phyloP scores from a whole-genome alignment of 2,329 filamentous ascomycete genomes.

The Pseudocercospora musae region DNA sequence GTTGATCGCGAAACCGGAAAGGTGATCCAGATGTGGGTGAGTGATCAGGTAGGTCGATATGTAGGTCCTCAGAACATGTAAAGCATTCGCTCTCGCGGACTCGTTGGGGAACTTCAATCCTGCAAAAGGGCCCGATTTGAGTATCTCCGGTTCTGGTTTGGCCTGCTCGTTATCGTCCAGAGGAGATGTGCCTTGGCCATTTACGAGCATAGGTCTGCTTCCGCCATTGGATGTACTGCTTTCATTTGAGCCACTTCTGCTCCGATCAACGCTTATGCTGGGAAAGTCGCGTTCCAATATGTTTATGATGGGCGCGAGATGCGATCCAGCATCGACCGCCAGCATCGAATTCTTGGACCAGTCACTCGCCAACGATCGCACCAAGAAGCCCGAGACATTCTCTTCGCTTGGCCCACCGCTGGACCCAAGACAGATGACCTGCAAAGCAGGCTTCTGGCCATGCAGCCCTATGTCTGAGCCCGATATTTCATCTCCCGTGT shows the following conservation, averaged over 20 bases:
- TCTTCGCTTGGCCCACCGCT: conserved; percentile 88
- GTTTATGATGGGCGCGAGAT: conserved; percentile 78
- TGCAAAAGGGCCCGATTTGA: conserved; percentile 68
- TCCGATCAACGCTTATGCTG: conserved; percentile 32
- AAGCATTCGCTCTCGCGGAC: conserved; percentile 71
- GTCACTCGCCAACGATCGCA: conserved; percentile 72
- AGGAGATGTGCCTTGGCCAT: conserved; percentile 17
- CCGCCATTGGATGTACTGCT: conserved; percentile 13
- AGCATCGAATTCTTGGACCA: conserved; percentile 82
- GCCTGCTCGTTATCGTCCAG: not conserved
- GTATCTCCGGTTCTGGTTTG: conserved; percentile 49
- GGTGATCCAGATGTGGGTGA: conserved; percentile 94
- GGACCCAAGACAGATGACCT: conserved; percentile 61
- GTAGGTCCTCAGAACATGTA: conserved; percentile 72
- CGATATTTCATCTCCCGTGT: conserved; percentile 34
- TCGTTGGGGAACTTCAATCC: conserved; percentile 68
- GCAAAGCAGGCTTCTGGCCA: conserved; percentile 38
- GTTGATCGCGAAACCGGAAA: conserved; percentile 88
- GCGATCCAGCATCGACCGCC: conserved; percentile 90
- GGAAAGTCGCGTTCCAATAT: conserved; percentile 63
- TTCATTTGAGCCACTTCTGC: conserved; percentile 16
- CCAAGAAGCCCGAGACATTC: conserved; percentile 83
- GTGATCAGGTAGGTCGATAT: conserved; percentile 90
- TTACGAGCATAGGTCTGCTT: conserved; percentile 14
- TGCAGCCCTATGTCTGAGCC: conserved; percentile 37